These are phyloP conservation scores for Sporothrix globosa DNA, from an alignment of 2,329 filamentous ascomycete species.

Conservation along the genomic window DNA sequence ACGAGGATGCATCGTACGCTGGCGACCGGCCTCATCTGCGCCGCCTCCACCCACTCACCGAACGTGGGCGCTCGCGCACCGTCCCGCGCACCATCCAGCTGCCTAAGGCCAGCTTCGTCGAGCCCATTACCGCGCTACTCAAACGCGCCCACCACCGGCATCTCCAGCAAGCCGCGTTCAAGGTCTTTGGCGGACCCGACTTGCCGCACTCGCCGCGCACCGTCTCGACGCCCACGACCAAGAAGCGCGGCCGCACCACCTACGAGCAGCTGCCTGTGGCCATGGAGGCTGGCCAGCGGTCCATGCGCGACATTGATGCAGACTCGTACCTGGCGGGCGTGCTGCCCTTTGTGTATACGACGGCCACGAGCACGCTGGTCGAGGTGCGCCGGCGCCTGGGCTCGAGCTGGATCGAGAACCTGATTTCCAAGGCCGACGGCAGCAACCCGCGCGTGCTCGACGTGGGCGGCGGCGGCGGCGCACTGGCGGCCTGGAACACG, in stretches of 20 bases:
- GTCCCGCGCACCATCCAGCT: constrained; percentile 74
- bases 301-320: constrained; percentile 75
- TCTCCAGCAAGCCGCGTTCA: constrained; percentile 70
- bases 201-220: constrained; percentile 78
- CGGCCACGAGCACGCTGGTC: constrained; percentile 67
- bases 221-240: constrained; percentile 52
- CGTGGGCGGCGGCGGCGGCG: constrained; percentile 73
- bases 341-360: constrained; percentile 71
- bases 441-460: constrained; percentile 69
- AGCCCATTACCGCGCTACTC: constrained; percentile 71
- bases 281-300: constrained; percentile 64
- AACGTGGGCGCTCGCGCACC: constrained; percentile 73
- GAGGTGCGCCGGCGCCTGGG: constrained; percentile 76
- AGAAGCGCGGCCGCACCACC: constrained; percentile 45
- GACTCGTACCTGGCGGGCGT: constrained; percentile 72
- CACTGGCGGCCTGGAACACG: constrained; percentile 74
- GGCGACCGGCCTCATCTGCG: constrained; percentile 7
- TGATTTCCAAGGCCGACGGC: constrained; percentile 62
- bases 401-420: constrained; percentile 67
- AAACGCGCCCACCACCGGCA: constrained; percentile 72
- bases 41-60: constrained; percentile 70
- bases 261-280: constrained; percentile 67
- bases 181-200: constrained; percentile 73
- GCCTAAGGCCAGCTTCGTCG: constrained; percentile 68
- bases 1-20: background rate